These are phyloP conservation scores for Hemileccinum impolitum DNA, from an alignment of 768 basidiomycete genomes.

Conservation along the genomic window DNA sequence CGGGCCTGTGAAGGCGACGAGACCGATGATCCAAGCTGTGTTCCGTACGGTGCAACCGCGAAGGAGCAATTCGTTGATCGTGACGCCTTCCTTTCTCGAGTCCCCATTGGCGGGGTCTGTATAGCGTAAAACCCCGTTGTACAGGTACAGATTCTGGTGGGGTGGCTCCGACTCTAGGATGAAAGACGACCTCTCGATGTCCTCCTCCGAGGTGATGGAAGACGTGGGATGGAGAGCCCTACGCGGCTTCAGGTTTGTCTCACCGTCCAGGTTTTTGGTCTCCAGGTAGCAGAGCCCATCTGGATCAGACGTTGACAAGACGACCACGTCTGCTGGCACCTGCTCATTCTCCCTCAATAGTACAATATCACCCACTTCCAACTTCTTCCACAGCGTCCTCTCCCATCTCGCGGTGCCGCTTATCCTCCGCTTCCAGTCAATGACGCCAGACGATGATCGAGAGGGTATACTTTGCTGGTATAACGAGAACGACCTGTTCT, in stretches of 20 bases:
- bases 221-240: conserved; percentile 74
- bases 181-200: conserved; percentile 84
- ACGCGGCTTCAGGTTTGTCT: conserved; percentile 93
- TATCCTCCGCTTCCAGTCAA: conserved; percentile 73
- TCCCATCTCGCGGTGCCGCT: conserved; percentile 85
- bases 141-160: conserved; percentile 88
- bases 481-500: conserved; percentile 37
- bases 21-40: conserved; percentile 87
- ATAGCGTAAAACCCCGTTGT: conserved; percentile 83
- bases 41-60: conserved; percentile 90
- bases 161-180: conserved; percentile 91
- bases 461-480: conserved; percentile 60
- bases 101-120: conserved; percentile 50
- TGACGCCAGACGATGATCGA: conserved; percentile 60
- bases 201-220: conserved; percentile 78
- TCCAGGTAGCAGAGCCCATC: conserved; percentile 94
- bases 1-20: conserved; percentile 91
- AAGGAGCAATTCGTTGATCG: conserved; percentile 90
- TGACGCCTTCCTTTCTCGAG: conserved; percentile 62
- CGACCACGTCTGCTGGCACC: conserved; percentile 93
- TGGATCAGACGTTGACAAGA: conserved; percentile 86
- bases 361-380: conserved; percentile 96
- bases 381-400: conserved; percentile 96
- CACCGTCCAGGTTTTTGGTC: conserved; percentile 97
- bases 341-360: conserved; percentile 91